phyloP scores from a whole-genome alignment of 176 grass and related monocot genomes.

The Lolium multiflorum region DNA sequence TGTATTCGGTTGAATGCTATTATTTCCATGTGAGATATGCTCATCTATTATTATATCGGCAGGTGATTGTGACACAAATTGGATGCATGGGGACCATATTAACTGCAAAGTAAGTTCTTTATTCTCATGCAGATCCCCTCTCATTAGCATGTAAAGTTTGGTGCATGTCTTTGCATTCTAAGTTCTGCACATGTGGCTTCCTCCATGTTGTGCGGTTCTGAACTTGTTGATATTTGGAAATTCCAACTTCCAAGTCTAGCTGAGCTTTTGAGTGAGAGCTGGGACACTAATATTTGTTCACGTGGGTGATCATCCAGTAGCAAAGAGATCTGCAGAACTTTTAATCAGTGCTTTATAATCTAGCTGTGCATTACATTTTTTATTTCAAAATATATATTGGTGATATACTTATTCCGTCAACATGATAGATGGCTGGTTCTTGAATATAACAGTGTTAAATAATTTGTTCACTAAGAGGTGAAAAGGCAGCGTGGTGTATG shows the following conservation, averaged over 20 bases:
- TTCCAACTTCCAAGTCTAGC: not conserved
- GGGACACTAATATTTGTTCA: not conserved
- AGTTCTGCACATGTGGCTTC: not conserved
- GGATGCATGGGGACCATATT: conserved; percentile 93
- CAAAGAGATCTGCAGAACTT: not conserved
- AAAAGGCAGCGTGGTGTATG: not conserved
- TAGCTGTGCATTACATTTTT: not conserved
- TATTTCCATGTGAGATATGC: conserved; percentile 19
- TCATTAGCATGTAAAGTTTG: conserved; percentile 22
- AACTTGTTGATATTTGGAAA: conserved; percentile 12
- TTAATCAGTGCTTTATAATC: not conserved
- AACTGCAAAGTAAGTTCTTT: conserved; percentile 67
- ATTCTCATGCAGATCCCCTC: conserved; percentile 20
- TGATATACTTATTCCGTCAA: conserved; percentile 27
- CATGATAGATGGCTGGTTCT: conserved; percentile 2
- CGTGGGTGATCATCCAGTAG: not conserved
- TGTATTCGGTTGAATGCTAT: not conserved
- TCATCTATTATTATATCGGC: conserved; percentile 37
- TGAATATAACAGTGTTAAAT: conserved; percentile 18
- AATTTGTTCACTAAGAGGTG: not conserved
- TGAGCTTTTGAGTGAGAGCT: not conserved
- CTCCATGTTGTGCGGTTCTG: not conserved
- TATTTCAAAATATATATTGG: not conserved
- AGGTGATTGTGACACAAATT: conserved; percentile 97
- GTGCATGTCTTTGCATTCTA: conserved; percentile 18